Evolutionary conservation across 2,329 filamentous ascomycete genomes (phyloP).

Genomic region (Eurotiales sp.): DNA sequence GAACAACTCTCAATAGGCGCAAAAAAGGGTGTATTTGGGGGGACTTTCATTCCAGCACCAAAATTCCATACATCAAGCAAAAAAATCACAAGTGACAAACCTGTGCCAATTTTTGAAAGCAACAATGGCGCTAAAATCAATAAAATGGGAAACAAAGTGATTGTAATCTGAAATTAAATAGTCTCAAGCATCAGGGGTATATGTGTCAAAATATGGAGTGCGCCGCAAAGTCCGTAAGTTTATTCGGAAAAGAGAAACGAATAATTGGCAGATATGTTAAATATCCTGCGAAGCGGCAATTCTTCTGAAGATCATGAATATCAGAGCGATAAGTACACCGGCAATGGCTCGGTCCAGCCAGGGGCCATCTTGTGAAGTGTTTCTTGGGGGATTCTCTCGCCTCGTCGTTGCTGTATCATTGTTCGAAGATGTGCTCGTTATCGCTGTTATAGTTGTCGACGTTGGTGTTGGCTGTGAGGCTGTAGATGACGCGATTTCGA

Average conservation of each 20-base stretch:
- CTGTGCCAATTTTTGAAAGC: too few relatives aligned
- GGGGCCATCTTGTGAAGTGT: conserved; percentile 48
- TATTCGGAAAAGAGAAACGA: background rate
- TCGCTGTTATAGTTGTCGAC: conserved; percentile 46
- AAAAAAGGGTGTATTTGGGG: too few relatives aligned
- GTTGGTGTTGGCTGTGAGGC: conserved; percentile 14
- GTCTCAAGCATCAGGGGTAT: background rate
- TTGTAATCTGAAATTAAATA: too few relatives aligned
- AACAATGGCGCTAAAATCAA: background rate
- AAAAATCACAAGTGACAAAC: too few relatives aligned
- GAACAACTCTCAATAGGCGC: too few relatives aligned
- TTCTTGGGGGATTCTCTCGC: conserved; percentile 3
- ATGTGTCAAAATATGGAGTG: background rate
- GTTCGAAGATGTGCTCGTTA: conserved; percentile 1
- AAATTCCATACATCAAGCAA: too few relatives aligned
- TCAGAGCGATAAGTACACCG: conserved; percentile 64
- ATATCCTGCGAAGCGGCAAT: conserved; percentile 26
- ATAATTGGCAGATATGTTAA: background rate
- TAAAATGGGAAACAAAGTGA: background rate
- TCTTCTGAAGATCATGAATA: conserved; percentile 62
- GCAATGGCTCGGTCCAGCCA: conserved; percentile 83
- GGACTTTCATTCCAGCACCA: too few relatives aligned
- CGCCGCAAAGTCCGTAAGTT: background rate
- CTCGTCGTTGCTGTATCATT: background rate
- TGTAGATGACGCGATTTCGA: conserved; percentile 1